Base-by-base conservation (phyloP, 768 basidiomycete genomes). In the Rhodosporidiobolus sp. region DNA sequence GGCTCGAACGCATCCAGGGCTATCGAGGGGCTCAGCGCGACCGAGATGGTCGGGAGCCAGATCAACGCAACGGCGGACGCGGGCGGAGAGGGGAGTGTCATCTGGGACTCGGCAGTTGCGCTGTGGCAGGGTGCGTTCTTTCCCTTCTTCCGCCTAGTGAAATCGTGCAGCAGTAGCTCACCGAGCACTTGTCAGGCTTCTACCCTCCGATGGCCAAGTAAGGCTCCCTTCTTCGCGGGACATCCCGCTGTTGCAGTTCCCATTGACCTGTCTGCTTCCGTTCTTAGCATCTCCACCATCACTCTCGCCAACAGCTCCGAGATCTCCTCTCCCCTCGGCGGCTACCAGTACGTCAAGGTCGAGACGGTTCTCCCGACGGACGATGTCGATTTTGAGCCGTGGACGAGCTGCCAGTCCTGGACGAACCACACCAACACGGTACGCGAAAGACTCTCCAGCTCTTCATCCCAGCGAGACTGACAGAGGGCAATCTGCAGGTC, bases 41-140 rank as follows among this genome's bases (percentile, higher is more conserved):
- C 84, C 35, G 85, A 85, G 48, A 86, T 85, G 26, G 83, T 74
- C 53, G 83, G 82, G 30, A 88, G 83, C 76, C 86, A 90, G 80
- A 84, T 92, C 77, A 88, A 88, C 76, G 84, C 87, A 62, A 85
- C 84, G 26, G 89, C 90, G 2, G 89, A 90, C 79, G 86, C 85
- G 35, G 88, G 88, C 11, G 88, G 86, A 26, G 89, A 91, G 80
- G 86, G 85, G 26, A 86, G 84, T 48, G 87, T 88, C n/a, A 87
- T 88, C 54, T 84, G 84, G 71, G 86, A 89, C 76, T 87, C 88
- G 9, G 87, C 89, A 85, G 34, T 87, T 88, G 2, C 55, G 32
- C 80, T 90, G 60, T 80, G 88, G 22, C 90, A 90, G 79, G 77
- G 76, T 17, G 38, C 76, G 55, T 67, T 35, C 69, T 46, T 68